Percentiles rank a stretch among this genome's conserved stretches.
Conservation (phyloP, 495 filamentous ascomycete genomes). For the Platismatia glauca region DNA sequence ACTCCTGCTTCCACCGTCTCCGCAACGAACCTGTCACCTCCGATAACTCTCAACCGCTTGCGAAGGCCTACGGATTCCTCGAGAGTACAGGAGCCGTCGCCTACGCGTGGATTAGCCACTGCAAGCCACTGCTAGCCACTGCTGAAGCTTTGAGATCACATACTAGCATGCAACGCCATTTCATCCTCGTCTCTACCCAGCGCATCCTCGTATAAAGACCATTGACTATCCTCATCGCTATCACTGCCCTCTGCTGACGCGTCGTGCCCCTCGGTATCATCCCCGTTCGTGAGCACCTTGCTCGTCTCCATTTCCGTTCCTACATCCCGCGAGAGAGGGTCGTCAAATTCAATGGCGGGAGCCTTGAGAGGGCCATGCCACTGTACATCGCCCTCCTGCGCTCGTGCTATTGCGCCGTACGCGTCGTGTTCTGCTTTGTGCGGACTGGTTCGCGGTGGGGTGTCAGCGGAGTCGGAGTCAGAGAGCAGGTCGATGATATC, state of each 20-base stretch:
- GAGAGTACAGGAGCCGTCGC: slow-evolving; percentile 54
- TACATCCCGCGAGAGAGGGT: not conserved
- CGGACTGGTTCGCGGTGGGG: not conserved
- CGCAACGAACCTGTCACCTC: slow-evolving; percentile 65
- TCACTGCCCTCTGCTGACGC: slow-evolving; percentile 34
- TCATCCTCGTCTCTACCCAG: slow-evolving; percentile 56
- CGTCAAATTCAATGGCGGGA: not conserved
- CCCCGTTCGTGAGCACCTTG: not conserved
- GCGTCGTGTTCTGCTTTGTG: not conserved
- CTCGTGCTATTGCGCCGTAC: not conserved
- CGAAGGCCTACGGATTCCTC: slow-evolving; percentile 64
- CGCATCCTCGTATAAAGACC: slow-evolving; percentile 60
- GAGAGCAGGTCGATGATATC: slow-evolving; percentile 38
- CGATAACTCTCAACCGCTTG: slow-evolving; percentile 61
- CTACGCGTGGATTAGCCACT: slow-evolving; percentile 6
- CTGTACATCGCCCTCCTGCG: not conserved
- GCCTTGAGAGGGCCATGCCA: not conserved
- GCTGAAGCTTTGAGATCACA: too few relatives aligned
- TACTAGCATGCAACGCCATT: slow-evolving; percentile 34
- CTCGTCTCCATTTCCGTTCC: not conserved
- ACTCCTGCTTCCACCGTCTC: slow-evolving; percentile 58
- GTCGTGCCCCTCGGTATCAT: slow-evolving; percentile 17
- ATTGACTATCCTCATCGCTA: slow-evolving; percentile 42
- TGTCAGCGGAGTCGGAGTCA: slow-evolving; percentile 15
- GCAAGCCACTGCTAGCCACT: too few relatives aligned